Evolutionary conservation across 192 early-diverging fungal genomes (phyloP).

Genomic region (Linnemannia hyalina): DNA sequence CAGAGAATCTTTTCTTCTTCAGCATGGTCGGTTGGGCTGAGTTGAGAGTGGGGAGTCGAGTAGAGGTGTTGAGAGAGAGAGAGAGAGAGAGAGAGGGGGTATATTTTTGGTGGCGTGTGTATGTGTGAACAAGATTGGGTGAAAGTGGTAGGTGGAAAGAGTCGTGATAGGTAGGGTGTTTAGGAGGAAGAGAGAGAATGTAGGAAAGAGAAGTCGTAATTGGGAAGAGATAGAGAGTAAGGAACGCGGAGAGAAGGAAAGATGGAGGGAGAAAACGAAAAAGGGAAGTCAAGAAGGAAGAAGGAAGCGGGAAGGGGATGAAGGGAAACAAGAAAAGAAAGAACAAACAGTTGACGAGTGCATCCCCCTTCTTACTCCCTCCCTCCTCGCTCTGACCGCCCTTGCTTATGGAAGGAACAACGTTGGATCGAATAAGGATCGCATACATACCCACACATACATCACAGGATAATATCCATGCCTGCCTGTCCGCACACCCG

Average conservation of each 20-base stretch:
- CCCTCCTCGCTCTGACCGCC: background rate
- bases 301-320: background rate
- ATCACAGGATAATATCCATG: background rate
- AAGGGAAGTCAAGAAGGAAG: background rate
- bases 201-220: background rate
- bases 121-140: background rate
- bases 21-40: constrained; percentile 14
- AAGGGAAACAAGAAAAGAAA: background rate
- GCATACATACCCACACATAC: background rate
- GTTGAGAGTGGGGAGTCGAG: no score
- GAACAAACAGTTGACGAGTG: background rate
- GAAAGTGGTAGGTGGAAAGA: background rate
- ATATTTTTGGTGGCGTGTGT: background rate
- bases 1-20: constrained; percentile 52
- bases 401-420: background rate
- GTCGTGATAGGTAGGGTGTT: background rate
- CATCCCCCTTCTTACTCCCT: background rate
- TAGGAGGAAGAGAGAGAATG: background rate
- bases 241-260: background rate
- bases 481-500: background rate
- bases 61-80: background rate
- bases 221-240: background rate
- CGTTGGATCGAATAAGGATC: background rate
- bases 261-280: background rate
- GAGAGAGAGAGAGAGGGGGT: background rate